Evolutionary conservation across 2,329 filamentous ascomycete genomes (phyloP).

Genomic region (Leptographium flavum): DNA sequence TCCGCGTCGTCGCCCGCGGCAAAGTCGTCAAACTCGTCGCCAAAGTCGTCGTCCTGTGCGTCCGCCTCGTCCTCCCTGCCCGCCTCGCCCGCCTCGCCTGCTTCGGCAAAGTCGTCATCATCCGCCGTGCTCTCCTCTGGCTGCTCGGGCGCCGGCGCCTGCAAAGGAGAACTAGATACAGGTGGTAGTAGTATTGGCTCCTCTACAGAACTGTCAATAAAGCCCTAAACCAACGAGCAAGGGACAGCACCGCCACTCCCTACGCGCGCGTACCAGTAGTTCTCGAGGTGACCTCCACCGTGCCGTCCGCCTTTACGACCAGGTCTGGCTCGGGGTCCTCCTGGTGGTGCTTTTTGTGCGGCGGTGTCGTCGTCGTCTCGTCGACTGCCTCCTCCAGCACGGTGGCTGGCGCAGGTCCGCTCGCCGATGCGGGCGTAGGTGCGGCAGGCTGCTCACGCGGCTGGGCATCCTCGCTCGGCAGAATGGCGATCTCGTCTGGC

Average conservation of each 20-base stretch:
- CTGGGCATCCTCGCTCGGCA: constrained; percentile 17
- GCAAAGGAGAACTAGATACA: constrained; percentile 9
- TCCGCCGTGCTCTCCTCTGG: constrained; percentile 23
- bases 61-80: constrained; percentile 19
- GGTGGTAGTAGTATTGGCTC: constrained; percentile 20
- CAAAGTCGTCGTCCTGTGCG: constrained; percentile 32
- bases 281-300: constrained; percentile 17
- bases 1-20: constrained; percentile 34
- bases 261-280: constrained; percentile 23
- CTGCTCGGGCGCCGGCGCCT: background rate
- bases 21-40: constrained; percentile 49
- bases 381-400: constrained; percentile 38
- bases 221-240: constrained; percentile 4
- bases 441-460: background rate
- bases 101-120: constrained; percentile 6
- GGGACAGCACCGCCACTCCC: constrained; percentile 8
- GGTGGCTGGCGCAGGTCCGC: constrained; percentile 29
- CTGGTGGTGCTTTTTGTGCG: constrained; percentile 29
- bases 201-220: constrained; percentile 23
- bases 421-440: background rate
- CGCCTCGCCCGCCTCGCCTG: constrained; percentile 16
- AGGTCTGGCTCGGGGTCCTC: constrained; percentile 40
- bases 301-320: constrained; percentile 30
- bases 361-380: constrained; percentile 27
- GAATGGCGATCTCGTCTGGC: constrained; percentile 45